Evolutionary conservation across 2,329 filamentous ascomycete genomes (phyloP).

Genomic region (Fusarium equiseti): DNA sequence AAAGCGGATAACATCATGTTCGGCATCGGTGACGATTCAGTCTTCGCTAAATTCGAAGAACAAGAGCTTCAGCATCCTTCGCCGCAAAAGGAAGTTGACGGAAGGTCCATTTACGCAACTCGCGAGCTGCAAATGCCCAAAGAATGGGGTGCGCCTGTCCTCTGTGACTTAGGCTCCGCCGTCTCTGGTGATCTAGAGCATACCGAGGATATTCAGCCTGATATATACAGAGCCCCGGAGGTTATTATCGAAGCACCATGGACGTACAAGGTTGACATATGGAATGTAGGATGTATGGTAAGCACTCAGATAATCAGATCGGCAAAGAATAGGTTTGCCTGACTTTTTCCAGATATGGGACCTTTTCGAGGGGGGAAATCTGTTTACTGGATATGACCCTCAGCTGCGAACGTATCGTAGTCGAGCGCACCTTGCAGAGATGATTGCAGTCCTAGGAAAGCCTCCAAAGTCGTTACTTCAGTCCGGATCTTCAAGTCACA

Average conservation of each 20-base stretch:
- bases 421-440: conserved; percentile 62
- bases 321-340: not conserved
- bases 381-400: conserved; percentile 58
- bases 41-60: conserved; percentile 55
- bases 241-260: conserved; percentile 61
- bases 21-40: conserved; percentile 54
- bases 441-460: conserved; percentile 59
- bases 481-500: conserved; percentile 47
- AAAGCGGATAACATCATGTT: conserved; percentile 63
- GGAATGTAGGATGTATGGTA: conserved; percentile 65
- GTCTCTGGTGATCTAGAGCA: conserved; percentile 52
- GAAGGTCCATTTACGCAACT: conserved; percentile 58
- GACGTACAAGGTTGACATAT: conserved; percentile 63
- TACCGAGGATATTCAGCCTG: conserved; percentile 54
- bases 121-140: conserved; percentile 53
- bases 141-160: conserved; percentile 51
- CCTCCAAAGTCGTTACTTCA: conserved; percentile 54
- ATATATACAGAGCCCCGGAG: conserved; percentile 58
- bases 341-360: conserved; percentile 58
- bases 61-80: conserved; percentile 55
- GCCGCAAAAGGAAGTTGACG: conserved; percentile 57
- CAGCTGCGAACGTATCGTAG: conserved; percentile 56
- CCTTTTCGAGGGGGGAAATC: conserved; percentile 58
- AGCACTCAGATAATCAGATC: conserved; percentile 23
- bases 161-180: conserved; percentile 65